phyloP scores from a whole-genome alignment of 768 basidiomycete genomes.

The Gymnopilus junonius region DNA sequence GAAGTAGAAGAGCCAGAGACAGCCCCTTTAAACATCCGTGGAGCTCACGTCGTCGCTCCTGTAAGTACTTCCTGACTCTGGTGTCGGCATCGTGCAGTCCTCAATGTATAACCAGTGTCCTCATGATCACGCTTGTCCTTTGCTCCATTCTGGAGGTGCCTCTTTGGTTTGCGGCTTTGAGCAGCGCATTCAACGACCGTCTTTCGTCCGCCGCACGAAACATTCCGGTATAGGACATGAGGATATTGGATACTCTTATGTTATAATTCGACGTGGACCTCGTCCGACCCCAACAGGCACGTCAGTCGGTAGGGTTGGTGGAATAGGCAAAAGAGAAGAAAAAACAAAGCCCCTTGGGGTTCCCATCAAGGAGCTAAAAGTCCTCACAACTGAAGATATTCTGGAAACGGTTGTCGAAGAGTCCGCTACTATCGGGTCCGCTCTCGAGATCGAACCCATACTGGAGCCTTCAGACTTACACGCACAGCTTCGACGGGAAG shows the following conservation, averaged over 20 bases:
- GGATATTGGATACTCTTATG: conserved; percentile 87
- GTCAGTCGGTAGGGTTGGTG: conserved; percentile 55
- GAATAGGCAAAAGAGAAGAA: conserved; percentile 50
- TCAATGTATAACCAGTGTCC: conserved; percentile 65
- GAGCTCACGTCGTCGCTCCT: conserved; percentile 88
- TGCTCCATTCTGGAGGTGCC: conserved; percentile 58
- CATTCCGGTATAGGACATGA: conserved; percentile 86
- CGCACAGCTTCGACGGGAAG: conserved; percentile 67
- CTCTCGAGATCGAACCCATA: conserved; percentile 8
- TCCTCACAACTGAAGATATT: conserved; percentile 33
- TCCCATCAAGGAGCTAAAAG: conserved; percentile 43
- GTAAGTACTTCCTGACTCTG: conserved; percentile 48
- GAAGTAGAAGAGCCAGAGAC: conserved; percentile 54
- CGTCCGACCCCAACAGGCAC: conserved; percentile 53
- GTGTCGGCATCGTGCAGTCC: conserved; percentile 10
- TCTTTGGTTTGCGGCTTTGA: conserved; percentile 79
- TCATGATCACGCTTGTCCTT: conserved; percentile 85
- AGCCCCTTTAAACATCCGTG: conserved; percentile 40
- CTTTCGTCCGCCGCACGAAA: conserved; percentile 86
- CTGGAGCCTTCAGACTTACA: conserved; percentile 43
- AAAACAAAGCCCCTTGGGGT: conserved; percentile 32
- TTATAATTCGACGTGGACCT: conserved; percentile 80
- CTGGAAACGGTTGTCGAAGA: conserved; percentile 4
- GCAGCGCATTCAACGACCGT: conserved; percentile 86
- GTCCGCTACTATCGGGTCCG: conserved; percentile 1